phyloP scores from a whole-genome alignment of 768 basidiomycete species.

The Hypholoma sublateritium region DNA sequence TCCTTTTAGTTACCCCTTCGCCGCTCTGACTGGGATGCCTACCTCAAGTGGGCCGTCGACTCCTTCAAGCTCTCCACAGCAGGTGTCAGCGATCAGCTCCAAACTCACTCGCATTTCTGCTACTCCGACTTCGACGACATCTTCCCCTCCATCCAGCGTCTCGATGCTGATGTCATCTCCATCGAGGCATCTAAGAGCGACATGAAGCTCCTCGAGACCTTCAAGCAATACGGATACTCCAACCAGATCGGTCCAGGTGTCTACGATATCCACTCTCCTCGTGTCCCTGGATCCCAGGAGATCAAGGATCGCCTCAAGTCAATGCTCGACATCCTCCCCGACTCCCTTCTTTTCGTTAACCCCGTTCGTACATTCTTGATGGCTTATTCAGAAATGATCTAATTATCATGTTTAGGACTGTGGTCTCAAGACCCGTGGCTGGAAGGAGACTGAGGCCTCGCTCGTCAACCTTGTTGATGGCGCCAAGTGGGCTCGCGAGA shows the following conservation, averaged over 20 bases:
- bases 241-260: slow-evolving; percentile 98
- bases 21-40: slow-evolving; percentile 92
- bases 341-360: slow-evolving; percentile 86
- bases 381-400: not conserved
- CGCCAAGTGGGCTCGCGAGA: slow-evolving; percentile 90
- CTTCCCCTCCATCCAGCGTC: slow-evolving; percentile 94
- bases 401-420: slow-evolving; percentile 59
- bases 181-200: slow-evolving; percentile 99
- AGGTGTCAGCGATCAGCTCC: slow-evolving; percentile 90
- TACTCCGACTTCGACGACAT: slow-evolving; percentile 99
- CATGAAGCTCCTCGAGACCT: slow-evolving; percentile 95
- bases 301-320: slow-evolving; percentile 88
- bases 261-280: slow-evolving; percentile 99
- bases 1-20: slow-evolving; percentile 85
- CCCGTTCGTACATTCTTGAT: slow-evolving; percentile 47
- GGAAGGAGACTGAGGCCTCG: slow-evolving; percentile 96
- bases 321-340: slow-evolving; percentile 81
- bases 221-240: slow-evolving; percentile 93
- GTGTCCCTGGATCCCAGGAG: slow-evolving; percentile 92
- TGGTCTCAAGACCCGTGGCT: slow-evolving; percentile 97
- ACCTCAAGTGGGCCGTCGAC: slow-evolving; percentile 98
- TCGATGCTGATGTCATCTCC: slow-evolving; percentile 98
- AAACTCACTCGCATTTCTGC: slow-evolving; percentile 99
- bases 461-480: slow-evolving; percentile 85
- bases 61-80: slow-evolving; percentile 98